Evolutionary conservation across 495 filamentous ascomycete species (phyloP).

Genomic region (Neurospora hispaniola): DNA sequence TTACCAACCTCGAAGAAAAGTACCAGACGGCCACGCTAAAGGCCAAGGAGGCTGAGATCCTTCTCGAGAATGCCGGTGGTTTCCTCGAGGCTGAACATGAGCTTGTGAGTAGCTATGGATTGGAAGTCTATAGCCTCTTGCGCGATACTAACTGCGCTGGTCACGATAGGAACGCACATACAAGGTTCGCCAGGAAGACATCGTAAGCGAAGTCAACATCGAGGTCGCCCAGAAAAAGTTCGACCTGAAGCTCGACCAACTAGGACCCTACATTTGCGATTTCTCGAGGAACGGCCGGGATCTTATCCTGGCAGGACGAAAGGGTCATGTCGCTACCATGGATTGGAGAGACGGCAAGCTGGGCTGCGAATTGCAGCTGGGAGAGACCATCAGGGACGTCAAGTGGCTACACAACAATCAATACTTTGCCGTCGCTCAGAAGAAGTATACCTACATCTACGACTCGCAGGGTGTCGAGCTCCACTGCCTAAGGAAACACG

Average conservation of each 20-base stretch:
- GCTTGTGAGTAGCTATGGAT: constrained; percentile 26
- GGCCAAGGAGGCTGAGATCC: constrained; percentile 89
- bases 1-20: constrained; percentile 66
- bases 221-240: constrained; percentile 87
- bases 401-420: constrained; percentile 95
- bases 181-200: constrained; percentile 83
- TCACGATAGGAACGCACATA: constrained; percentile 60
- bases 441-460: constrained; percentile 90
- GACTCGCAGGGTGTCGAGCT: constrained; percentile 80
- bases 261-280: constrained; percentile 80
- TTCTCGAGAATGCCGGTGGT: constrained; percentile 77
- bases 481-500: constrained; percentile 78
- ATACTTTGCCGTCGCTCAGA: constrained; percentile 94
- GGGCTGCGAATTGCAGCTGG: constrained; percentile 80
- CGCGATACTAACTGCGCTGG: neutral
- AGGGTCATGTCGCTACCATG: constrained; percentile 93
- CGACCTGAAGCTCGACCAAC: constrained; percentile 68
- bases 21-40: constrained; percentile 69
- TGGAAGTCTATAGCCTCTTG: neutral
- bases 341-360: constrained; percentile 91
- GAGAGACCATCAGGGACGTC: constrained; percentile 80
- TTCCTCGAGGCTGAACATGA: constrained; percentile 82
- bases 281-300: constrained; percentile 84
- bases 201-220: constrained; percentile 58
- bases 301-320: constrained; percentile 74